Evolutionary conservation across 1,284 basidiomycete genomes (phyloP).

Genomic region (Meripilus lineatus): DNA sequence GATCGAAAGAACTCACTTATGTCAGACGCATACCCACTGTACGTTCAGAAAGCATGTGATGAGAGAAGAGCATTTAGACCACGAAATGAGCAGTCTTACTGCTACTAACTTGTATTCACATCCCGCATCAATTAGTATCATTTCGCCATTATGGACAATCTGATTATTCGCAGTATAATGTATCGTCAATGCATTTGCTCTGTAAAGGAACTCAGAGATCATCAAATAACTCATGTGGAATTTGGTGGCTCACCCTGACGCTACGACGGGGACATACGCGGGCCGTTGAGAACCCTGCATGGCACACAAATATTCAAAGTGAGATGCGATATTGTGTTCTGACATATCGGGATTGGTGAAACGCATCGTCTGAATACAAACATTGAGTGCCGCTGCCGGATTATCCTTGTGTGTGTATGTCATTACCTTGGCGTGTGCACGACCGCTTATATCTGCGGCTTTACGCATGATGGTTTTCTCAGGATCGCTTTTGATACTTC

Average conservation of each 20-base stretch:
- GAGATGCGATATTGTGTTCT: constrained; percentile 75
- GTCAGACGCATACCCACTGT: constrained; percentile 90
- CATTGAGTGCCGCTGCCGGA: not conserved
- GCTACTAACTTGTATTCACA: constrained; percentile 77
- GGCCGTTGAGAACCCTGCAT: constrained; percentile 76
- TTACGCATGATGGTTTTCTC: constrained; percentile 69
- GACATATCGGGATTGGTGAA: constrained; percentile 68
- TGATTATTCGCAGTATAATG: constrained; percentile 93
- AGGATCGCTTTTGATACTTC: constrained; percentile 65
- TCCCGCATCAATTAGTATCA: constrained; percentile 86
- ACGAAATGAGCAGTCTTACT: not conserved
- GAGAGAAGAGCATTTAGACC: constrained; percentile 1
- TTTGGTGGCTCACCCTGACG: too few relatives aligned
- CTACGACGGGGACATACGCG: constrained; percentile 94
- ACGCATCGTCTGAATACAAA: constrained; percentile 67
- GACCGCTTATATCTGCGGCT: constrained; percentile 74
- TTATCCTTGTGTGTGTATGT: not conserved
- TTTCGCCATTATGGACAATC: constrained; percentile 63
- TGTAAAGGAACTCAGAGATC: constrained; percentile 29
- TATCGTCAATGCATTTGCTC: constrained; percentile 83
- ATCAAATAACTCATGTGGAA: not conserved
- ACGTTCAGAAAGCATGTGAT: constrained; percentile 21
- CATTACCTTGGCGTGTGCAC: constrained; percentile 70
- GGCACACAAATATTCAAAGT: constrained; percentile 85
- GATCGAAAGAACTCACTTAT: constrained; percentile 58